Base-by-base conservation (phyloP, 2,329 filamentous ascomycete genomes). In the Cordyceps javanica region DNA sequence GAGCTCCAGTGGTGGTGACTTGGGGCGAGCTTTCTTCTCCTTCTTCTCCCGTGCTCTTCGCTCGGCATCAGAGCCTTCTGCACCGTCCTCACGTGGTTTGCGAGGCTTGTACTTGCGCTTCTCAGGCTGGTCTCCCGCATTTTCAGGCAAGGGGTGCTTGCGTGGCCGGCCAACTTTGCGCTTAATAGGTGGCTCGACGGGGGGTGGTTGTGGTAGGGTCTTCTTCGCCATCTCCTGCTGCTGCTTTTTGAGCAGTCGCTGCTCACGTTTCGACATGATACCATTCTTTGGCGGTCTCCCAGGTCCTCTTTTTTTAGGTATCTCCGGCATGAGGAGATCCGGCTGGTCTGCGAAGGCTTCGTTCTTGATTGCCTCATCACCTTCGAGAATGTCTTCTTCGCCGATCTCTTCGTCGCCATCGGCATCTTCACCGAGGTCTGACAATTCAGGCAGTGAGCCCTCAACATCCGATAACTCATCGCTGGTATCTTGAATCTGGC, bases 231-330 rank as follows among this genome's bases (percentile, higher is more conserved):
- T 70, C 60, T 75, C 73, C 59, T 75, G 70, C 58, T 75, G 73
- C 56, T 73, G 70, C 69, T 86, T 88, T 72, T 86, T 83, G 8
- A 85, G 78, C 49, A 85, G 70, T 19, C 83, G 78, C 63, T 86
- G 80, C 65, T 91, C 87, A 58, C 89, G 79, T 72, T 91, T 91
- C 1, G 89, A 92, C 83, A 91, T 90, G 67, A 91, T 81, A 28
- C 89, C 89, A 66, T 92, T 89, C 73, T 92, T 92, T 0, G 89
- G 89, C 21, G 89, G 89, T 55, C 89, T 77, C n/a, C 89, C 89
- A 10, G 89, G 89, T 14, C 89, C 89, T 63, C 89, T 85, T 61
- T 88, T 86, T 71, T 83, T 88, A 28, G 83, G 81, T 30, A 83
- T 72, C 57, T 75, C 71, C 21, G 73, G 69, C 59, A 75, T 53